Percentiles rank a stretch among this genome's conserved stretches.
Conservation (phyloP, 1,284 basidiomycete species). For the Cutaneotrichosporon sp. region DNA sequence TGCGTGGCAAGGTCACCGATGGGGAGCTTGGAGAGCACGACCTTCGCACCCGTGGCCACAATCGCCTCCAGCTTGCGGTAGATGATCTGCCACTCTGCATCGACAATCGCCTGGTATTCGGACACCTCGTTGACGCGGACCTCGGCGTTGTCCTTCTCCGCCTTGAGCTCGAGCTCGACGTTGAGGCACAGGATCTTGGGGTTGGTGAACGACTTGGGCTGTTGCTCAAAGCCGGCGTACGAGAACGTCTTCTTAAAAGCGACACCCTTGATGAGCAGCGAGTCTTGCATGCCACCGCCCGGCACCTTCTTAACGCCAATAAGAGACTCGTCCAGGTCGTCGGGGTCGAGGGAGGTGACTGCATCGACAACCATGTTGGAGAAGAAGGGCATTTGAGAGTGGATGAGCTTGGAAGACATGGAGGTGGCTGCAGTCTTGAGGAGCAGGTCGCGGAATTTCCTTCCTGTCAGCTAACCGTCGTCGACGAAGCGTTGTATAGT, state of each 20-base stretch:
- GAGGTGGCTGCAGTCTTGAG: conserved; percentile 96
- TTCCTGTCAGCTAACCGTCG: conserved; percentile 49
- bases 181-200: conserved; percentile 92
- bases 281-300: conserved; percentile 98
- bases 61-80: conserved; percentile 96
- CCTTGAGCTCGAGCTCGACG: conserved; percentile 98
- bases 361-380: conserved; percentile 98
- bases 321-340: conserved; percentile 89
- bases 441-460: conserved; percentile 82
- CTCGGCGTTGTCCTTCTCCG: conserved; percentile 99
- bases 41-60: conserved; percentile 92
- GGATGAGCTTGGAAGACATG: conserved; percentile 99
- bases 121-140: conserved; percentile 93
- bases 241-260: conserved; percentile 99
- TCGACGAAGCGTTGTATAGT: background rate
- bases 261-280: conserved; percentile 79
- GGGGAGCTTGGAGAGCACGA: conserved; percentile 95
- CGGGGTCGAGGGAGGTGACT: conserved; percentile 84
- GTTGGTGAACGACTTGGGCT: conserved; percentile 87
- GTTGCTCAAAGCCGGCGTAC: conserved; percentile 98
- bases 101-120: conserved; percentile 98
- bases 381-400: conserved; percentile 98
- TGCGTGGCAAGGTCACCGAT: conserved; percentile 99
- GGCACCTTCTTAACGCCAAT: conserved; percentile 99
- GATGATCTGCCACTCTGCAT: conserved; percentile 99